A percentile compares a stretch with the other conserved stretches of the same genome.
Conservation (phyloP, 306 rosid species). For the Spatholobus suberectus region DNA sequence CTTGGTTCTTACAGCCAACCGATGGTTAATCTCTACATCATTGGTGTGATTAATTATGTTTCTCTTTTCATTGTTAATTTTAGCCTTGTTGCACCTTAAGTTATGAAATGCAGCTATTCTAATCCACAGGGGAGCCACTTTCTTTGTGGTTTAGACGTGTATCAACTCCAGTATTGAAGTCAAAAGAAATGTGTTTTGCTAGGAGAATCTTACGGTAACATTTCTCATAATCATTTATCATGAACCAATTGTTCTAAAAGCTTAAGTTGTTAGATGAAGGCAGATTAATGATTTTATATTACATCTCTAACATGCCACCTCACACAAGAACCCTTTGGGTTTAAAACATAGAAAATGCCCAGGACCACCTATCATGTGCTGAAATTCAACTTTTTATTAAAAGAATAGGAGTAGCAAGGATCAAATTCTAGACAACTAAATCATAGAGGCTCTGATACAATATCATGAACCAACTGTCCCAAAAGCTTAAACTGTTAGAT, state of each 20-base stretch:
- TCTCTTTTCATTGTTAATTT: slow-evolving; percentile 22
- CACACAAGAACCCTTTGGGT: background rate
- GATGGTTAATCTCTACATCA: slow-evolving; percentile 59
- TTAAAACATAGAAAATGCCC: background rate
- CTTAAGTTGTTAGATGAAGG: background rate
- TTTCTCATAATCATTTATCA: background rate
- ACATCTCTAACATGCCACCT: background rate
- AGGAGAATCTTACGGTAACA: slow-evolving; percentile 76
- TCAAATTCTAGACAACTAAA: background rate
- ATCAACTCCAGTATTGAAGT: slow-evolving; percentile 59
- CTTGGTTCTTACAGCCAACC: slow-evolving; percentile 73
- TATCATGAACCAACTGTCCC: background rate
- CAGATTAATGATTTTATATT: background rate
- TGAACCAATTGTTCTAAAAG: background rate
- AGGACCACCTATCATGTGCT: background rate
- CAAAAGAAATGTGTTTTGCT: slow-evolving; percentile 89
- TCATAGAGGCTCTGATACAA: background rate
- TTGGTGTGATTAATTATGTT: slow-evolving; percentile 39
- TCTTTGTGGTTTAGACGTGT: slow-evolving; percentile 76
- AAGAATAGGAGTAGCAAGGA: background rate
- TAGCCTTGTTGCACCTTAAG: slow-evolving; percentile 36
- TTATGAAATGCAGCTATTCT: slow-evolving; percentile 47
- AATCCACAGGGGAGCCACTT: slow-evolving; percentile 80
- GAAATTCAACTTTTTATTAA: background rate
- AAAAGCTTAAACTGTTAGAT: background rate